A percentile compares a stretch with the other conserved stretches of the same genome.
These are phyloP conservation scores for sweet orange (Citrus sinensis) DNA, from an alignment of 345 rosid genomes.

Conservation along the genomic window DNA sequence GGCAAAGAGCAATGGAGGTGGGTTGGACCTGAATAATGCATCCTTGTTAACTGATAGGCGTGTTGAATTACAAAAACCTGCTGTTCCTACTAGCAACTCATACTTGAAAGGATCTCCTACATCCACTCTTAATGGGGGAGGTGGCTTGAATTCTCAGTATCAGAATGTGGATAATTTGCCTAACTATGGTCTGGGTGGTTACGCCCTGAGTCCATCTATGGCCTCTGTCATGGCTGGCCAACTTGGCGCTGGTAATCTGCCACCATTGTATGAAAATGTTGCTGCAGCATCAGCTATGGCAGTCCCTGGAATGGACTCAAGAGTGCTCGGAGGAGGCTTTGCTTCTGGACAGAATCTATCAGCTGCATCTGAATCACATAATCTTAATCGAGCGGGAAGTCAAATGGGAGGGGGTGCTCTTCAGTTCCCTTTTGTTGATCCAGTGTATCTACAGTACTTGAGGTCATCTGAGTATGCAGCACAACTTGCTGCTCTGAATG, in stretches of 20 bases:
- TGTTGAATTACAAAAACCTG: conserved; percentile 40
- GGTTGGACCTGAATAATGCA: conserved; percentile 32
- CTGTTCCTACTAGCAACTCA: conserved; percentile 37
- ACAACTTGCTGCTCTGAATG: conserved; percentile 48
- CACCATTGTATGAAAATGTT: conserved; percentile 70
- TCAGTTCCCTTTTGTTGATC: conserved; percentile 54
- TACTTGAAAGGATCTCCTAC: conserved; percentile 67
- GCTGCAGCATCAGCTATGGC: conserved; percentile 59
- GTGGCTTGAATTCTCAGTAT: conserved; percentile 47
- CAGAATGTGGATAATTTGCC: conserved; percentile 43
- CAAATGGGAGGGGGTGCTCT: conserved; percentile 49
- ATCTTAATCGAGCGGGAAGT: conserved; percentile 39
- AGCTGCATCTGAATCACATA: conserved; percentile 41
- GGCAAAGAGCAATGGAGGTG: conserved; percentile 34
- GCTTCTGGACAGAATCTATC: conserved; percentile 45
- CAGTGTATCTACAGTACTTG: conserved; percentile 60
- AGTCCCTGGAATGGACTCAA: conserved; percentile 58
- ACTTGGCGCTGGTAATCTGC: conserved; percentile 49
- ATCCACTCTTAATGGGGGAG: conserved; percentile 47
- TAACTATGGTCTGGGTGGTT: conserved; percentile 49
- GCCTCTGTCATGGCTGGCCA: conserved; percentile 66
- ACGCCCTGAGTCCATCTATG: conserved; percentile 52
- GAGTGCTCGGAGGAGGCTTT: conserved; percentile 57
- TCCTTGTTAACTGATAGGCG: conserved; percentile 42
- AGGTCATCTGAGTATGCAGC: conserved; percentile 52